phyloP scores from a whole-genome alignment of 2,329 filamentous ascomycete species.

The Endocalyx cinctus region DNA sequence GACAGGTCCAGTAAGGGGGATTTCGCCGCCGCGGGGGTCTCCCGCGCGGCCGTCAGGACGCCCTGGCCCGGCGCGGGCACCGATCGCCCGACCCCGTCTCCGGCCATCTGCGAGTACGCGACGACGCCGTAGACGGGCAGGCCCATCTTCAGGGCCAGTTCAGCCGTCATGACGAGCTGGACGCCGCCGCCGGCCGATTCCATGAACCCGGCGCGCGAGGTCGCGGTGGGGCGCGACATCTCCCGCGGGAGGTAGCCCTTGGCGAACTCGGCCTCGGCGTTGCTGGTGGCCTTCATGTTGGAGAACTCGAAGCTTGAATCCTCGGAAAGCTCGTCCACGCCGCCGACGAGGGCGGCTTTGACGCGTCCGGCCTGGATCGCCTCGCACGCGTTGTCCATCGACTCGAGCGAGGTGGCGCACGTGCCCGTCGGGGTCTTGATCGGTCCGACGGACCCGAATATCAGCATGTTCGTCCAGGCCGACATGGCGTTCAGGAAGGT shows the following conservation, averaged over 20 bases:
- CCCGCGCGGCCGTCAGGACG: slow-evolving; percentile 26
- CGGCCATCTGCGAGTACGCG: slow-evolving; percentile 26
- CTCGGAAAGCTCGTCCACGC: slow-evolving; percentile 27
- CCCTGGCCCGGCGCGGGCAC: slow-evolving; percentile 35
- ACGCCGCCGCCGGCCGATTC: slow-evolving; percentile 31
- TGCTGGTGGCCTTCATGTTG: slow-evolving; percentile 32
- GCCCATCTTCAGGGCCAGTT: slow-evolving; percentile 30
- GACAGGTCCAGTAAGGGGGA: slow-evolving; percentile 22
- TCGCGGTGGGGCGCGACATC: slow-evolving; percentile 30
- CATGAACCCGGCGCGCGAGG: slow-evolving; percentile 30
- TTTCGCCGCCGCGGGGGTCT: slow-evolving; percentile 10
- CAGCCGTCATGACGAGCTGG: slow-evolving; percentile 29
- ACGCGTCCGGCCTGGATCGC: slow-evolving; percentile 25
- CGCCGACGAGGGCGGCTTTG: slow-evolving; percentile 29
- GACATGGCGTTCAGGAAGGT: slow-evolving; percentile 30
- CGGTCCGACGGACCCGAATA: slow-evolving; percentile 30
- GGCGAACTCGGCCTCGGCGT: slow-evolving; percentile 23
- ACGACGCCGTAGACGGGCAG: slow-evolving; percentile 31
- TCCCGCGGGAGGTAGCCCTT: slow-evolving; percentile 26
- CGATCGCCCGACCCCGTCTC: slow-evolving; percentile 30
- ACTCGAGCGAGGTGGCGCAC: slow-evolving; percentile 33
- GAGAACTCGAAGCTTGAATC: slow-evolving; percentile 27
- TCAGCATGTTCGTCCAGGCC: slow-evolving; percentile 39
- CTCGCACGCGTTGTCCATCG: slow-evolving; percentile 30
- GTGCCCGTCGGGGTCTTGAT: slow-evolving; percentile 31